Conservation (phyloP, 768 basidiomycete species). For the Russula emetica region DNA sequence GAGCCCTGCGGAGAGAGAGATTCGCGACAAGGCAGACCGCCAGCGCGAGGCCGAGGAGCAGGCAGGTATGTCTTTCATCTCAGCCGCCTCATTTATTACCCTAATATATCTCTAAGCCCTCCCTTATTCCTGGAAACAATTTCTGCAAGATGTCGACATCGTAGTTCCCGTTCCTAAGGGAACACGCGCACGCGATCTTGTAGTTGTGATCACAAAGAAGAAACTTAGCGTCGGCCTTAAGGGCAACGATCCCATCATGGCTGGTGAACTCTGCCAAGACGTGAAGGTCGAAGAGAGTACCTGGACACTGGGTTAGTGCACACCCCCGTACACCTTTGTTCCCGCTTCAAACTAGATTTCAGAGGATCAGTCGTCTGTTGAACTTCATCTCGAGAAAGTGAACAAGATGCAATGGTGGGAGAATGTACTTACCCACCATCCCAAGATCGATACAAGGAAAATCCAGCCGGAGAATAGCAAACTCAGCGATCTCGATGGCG, state of each 20-base stretch:
- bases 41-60: conserved; percentile 76
- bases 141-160: conserved; percentile 82
- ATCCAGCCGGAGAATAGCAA: conserved; percentile 95
- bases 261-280: conserved; percentile 89
- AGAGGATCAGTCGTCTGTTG: conserved; percentile 76
- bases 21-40: conserved; percentile 61
- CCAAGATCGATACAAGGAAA: conserved; percentile 94
- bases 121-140: conserved; percentile 90
- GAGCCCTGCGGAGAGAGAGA: conserved; percentile 69
- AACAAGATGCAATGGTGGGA: conserved; percentile 96
- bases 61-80: conserved; percentile 54
- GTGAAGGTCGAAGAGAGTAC: conserved; percentile 96
- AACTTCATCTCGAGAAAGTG: conserved; percentile 80
- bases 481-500: conserved; percentile 91
- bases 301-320: conserved; percentile 80
- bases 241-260: conserved; percentile 76
- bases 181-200: conserved; percentile 73
- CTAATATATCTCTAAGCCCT: conserved; percentile 48
- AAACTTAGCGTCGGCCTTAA: conserved; percentile 81
- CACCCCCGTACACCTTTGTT: conserved; percentile 20
- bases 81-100: conserved; percentile 27
- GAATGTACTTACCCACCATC: conserved; percentile 90
- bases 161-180: conserved; percentile 81
- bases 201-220: conserved; percentile 72
- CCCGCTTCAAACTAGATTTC: conserved; percentile 4